Evolutionary conservation across 257 asterid genomes (phyloP).

Genomic region (Striga asiatica): DNA sequence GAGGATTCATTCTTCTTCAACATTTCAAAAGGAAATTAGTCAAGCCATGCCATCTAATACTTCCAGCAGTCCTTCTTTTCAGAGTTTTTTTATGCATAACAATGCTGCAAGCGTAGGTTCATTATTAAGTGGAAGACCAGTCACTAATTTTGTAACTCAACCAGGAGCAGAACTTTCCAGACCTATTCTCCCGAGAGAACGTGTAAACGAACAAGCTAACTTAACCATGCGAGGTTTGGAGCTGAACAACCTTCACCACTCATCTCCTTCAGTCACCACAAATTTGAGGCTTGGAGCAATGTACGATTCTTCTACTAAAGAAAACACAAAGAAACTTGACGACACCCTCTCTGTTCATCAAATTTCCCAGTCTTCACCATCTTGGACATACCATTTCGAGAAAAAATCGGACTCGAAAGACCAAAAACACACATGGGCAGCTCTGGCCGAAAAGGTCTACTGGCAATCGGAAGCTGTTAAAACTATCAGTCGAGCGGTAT

Average conservation of each 20-base stretch:
- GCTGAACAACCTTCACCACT: constrained; percentile 18
- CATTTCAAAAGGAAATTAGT: constrained; percentile 27
- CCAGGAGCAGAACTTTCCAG: constrained; percentile 14
- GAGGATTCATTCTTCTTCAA: constrained; percentile 45
- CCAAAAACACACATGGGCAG: constrained; percentile 40
- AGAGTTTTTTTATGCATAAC: too few relatives aligned
- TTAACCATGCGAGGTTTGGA: constrained; percentile 19
- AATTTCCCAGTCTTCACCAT: constrained; percentile 26
- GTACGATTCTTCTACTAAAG: constrained; percentile 27
- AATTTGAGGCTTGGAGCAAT: constrained; percentile 76
- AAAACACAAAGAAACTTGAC: constrained; percentile 22
- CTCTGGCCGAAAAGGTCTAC: constrained; percentile 49
- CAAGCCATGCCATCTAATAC: constrained; percentile 25
- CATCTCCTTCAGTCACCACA: constrained; percentile 37
- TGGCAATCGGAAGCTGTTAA: constrained; percentile 81
- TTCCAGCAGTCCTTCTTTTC: constrained; percentile 10
- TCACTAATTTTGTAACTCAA: constrained; percentile 18
- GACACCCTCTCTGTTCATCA: constrained; percentile 26
- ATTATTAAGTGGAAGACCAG: constrained; percentile 21
- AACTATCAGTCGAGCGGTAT: constrained; percentile 39
- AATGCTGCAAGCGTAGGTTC: constrained; percentile 19
- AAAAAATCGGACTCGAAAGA: constrained; percentile 29
- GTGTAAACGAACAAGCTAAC: constrained; percentile 24
- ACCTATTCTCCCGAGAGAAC: constrained; percentile 16
- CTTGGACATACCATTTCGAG: constrained; percentile 27